phyloP scores from a whole-genome alignment of 2,329 filamentous ascomycete genomes.

The Colletotrichum tamarilloi region DNA sequence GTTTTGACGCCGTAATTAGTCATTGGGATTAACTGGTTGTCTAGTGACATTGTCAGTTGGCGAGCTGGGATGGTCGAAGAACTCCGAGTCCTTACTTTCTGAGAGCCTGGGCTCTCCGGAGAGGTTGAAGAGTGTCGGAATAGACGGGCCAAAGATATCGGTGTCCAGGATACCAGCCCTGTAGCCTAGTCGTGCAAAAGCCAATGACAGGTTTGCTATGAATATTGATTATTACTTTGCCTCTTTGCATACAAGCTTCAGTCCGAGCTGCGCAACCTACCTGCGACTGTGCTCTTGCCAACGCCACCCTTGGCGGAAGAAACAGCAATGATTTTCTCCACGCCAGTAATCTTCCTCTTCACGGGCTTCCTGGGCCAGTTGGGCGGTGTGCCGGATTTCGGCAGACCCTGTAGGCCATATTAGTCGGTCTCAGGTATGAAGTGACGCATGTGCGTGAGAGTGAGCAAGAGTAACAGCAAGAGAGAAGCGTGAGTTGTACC shows the following conservation, averaged over 20 bases:
- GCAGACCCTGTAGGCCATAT: slow-evolving; percentile 74
- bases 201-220: slow-evolving; percentile 81
- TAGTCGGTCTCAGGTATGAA: not conserved
- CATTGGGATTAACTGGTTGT: slow-evolving; percentile 85
- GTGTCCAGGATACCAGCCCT: slow-evolving; percentile 91
- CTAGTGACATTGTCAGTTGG: slow-evolving; percentile 48
- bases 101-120: slow-evolving; percentile 83
- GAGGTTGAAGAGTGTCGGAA: slow-evolving; percentile 89
- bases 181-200: slow-evolving; percentile 84
- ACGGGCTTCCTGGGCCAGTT: slow-evolving; percentile 80
- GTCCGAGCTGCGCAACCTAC: slow-evolving; percentile 53
- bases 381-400: slow-evolving; percentile 72
- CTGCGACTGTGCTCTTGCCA: slow-evolving; percentile 93
- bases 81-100: slow-evolving; percentile 61
- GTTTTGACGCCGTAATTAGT: slow-evolving; percentile 96
- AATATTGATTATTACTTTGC: slow-evolving; percentile 37
- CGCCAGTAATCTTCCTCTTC: slow-evolving; percentile 82
- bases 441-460: not conserved
- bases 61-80: not conserved
- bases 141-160: slow-evolving; percentile 95
- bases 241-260: not conserved
- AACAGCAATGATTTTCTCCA: slow-evolving; percentile 94
- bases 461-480: not conserved
- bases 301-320: slow-evolving; percentile 98
- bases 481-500: slow-evolving; percentile 58